Conservation (phyloP, 2,329 filamentous ascomycete species). For the Atkinsonella hypoxylon region DNA sequence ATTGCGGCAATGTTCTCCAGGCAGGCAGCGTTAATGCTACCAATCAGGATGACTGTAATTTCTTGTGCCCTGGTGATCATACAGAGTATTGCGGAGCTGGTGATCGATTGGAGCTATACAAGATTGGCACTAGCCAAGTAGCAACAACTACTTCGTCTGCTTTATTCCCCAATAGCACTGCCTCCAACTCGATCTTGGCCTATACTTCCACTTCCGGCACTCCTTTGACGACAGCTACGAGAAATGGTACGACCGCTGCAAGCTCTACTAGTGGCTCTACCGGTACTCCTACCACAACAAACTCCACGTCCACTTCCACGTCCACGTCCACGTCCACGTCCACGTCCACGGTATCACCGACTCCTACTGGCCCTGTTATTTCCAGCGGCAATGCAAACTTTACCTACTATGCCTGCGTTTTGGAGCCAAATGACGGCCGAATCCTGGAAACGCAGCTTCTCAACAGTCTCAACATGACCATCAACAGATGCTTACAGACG, state of each 20-base stretch:
- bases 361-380: constrained; percentile 16
- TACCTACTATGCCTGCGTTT: constrained; percentile 24
- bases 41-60: constrained; percentile 22
- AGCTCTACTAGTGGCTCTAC: constrained; percentile 1
- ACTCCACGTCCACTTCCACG: not conserved
- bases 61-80: constrained; percentile 22
- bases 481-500: constrained; percentile 20
- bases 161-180: not conserved
- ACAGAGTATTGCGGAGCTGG: constrained; percentile 21
- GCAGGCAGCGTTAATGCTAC: constrained; percentile 14
- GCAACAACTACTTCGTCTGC: not conserved
- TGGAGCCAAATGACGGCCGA: constrained; percentile 21
- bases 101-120: constrained; percentile 21
- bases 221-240: not conserved
- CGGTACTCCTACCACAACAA: constrained; percentile 1
- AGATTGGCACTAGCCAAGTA: constrained; percentile 15
- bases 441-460: constrained; percentile 18
- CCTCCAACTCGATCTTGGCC: not conserved
- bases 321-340: not conserved
- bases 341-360: constrained; percentile 10
- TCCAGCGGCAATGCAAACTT: constrained; percentile 24
- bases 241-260: constrained; percentile 1
- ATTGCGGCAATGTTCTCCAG: constrained; percentile 22
- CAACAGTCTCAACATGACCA: constrained; percentile 22
- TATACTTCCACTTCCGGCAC: not conserved